A percentile compares a stretch with the other conserved stretches of the same genome.
These are phyloP conservation scores for Coix lacrymajobi DNA, from an alignment of 176 grass and related monocot species.

Conservation along the genomic window DNA sequence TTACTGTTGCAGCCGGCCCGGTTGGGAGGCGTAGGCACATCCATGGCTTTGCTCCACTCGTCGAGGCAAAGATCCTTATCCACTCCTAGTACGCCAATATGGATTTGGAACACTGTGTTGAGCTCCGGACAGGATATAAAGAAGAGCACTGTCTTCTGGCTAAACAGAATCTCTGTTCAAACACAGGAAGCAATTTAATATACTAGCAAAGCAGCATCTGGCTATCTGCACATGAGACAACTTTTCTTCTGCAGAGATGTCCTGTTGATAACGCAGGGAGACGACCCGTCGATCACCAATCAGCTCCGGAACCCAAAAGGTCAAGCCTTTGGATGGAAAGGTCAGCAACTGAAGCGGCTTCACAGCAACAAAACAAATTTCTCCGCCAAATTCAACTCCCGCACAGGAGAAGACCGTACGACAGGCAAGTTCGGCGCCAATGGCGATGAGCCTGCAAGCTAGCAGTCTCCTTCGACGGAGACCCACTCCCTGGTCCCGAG, in stretches of 20 bases:
- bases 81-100: neutral
- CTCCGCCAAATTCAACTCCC: neutral
- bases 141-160: neutral
- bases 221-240: constrained; percentile 22
- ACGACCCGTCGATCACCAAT: constrained; percentile 13
- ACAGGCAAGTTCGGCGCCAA: neutral
- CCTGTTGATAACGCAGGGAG: constrained; percentile 11
- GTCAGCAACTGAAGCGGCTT: constrained; percentile 20
- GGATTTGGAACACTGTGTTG: constrained; percentile 22
- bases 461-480: neutral
- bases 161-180: constrained; percentile 28
- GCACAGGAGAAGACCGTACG: neutral
- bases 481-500: neutral
- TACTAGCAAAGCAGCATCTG: constrained; percentile 1
- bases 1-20: constrained; percentile 14
- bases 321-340: constrained; percentile 20
- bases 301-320: constrained; percentile 25
- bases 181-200: constrained; percentile 15
- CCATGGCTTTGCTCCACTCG: constrained; percentile 27
- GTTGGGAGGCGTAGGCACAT: constrained; percentile 31
- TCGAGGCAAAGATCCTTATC: neutral
- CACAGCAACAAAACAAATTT: constrained; percentile 17
- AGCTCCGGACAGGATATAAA: constrained; percentile 25
- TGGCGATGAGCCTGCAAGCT: neutral
- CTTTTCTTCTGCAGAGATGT: constrained; percentile 16